phyloP scores from a whole-genome alignment of 305 asterid species.

The Caryopteris hybrid region DNA sequence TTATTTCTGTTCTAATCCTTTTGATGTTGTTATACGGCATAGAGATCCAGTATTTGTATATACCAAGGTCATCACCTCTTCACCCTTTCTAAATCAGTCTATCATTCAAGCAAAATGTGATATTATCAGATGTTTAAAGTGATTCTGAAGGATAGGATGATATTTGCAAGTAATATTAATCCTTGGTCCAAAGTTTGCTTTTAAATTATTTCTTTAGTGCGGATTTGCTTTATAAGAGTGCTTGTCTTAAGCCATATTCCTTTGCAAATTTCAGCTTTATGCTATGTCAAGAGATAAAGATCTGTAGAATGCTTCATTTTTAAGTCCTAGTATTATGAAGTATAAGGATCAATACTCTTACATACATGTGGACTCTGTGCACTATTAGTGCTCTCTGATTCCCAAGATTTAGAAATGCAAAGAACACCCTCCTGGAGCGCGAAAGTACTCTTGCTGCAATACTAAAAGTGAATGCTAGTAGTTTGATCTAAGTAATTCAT shows the following conservation, averaged over 20 bases:
- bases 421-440: not conserved
- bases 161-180: not conserved
- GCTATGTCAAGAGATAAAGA: not conserved
- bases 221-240: not conserved
- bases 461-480: not conserved
- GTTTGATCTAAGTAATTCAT: slow-evolving; percentile 5
- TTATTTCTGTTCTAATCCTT: not conserved
- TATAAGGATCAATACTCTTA: not conserved
- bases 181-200: not conserved
- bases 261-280: not conserved
- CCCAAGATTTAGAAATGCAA: not conserved
- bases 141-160: not conserved
- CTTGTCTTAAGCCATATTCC: not conserved
- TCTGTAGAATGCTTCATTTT: not conserved
- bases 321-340: not conserved
- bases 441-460: not conserved
- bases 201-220: not conserved
- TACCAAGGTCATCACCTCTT: not conserved
- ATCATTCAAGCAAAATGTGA: not conserved
- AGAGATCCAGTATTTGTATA: not conserved
- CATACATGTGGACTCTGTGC: not conserved
- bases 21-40: not conserved
- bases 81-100: not conserved
- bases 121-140: not conserved
- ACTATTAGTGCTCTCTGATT: not conserved